Conservation (phyloP, 1,284 basidiomycete species). For the Macrocystidia cucumis region DNA sequence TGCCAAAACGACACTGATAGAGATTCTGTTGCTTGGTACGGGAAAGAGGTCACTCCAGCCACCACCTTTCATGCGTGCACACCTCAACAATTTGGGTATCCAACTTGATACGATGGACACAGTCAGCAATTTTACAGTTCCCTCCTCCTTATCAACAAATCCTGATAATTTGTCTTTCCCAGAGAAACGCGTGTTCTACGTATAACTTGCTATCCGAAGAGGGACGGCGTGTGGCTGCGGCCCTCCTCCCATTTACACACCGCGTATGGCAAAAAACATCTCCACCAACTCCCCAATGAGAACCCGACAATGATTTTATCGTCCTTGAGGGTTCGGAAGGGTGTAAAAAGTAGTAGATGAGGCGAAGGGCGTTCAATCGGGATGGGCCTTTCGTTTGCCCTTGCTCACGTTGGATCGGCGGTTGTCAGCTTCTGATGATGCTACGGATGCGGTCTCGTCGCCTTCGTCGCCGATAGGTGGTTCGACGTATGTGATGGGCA, state of each 20-base stretch:
- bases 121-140: conserved; percentile 38
- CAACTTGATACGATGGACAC: conserved; percentile 95
- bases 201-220: conserved; percentile 93
- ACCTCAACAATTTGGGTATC: conserved; percentile 76
- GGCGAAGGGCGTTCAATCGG: conserved; percentile 9
- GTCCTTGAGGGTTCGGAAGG: neutral
- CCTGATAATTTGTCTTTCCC: conserved; percentile 1
- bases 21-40: conserved; percentile 88
- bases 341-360: neutral
- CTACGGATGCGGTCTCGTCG: conserved; percentile 7
- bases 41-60: conserved; percentile 68
- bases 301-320: conserved; percentile 3
- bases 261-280: conserved; percentile 38
- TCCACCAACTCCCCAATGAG: too few species aligned
- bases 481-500: conserved; percentile 18
- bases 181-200: conserved; percentile 89
- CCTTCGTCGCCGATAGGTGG: conserved; percentile 20
- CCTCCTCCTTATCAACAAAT: neutral
- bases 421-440: conserved; percentile 12
- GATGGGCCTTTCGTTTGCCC: conserved; percentile 31
- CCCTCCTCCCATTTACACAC: conserved; percentile 64
- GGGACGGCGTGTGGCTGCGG: conserved; percentile 86
- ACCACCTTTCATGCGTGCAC: conserved; percentile 60
- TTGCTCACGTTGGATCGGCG: conserved; percentile 17
- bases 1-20: conserved; percentile 40